A percentile compares a stretch with the other conserved stretches of the same genome.
These are phyloP conservation scores for Diplogelasinospora grovesii DNA, from an alignment of 495 filamentous ascomycete genomes.

Conservation along the genomic window DNA sequence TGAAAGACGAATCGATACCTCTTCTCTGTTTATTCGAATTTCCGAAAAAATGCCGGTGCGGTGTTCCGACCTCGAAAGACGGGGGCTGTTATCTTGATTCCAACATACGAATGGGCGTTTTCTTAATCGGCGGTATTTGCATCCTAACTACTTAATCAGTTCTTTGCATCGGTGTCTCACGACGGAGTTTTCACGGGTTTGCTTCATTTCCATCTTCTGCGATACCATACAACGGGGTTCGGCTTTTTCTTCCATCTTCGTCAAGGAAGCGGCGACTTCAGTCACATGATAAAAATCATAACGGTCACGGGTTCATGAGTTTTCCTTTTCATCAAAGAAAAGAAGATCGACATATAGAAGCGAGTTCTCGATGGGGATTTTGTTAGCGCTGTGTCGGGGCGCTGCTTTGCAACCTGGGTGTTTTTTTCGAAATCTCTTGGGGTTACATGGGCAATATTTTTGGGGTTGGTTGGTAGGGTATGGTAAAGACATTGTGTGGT, in stretches of 20 bases:
- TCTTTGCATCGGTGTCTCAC: constrained; percentile 32
- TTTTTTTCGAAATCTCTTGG: constrained; percentile 19
- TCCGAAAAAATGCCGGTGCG: constrained; percentile 20
- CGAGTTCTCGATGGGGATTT: constrained; percentile 17
- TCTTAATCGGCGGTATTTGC: constrained; percentile 23
- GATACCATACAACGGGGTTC: constrained; percentile 30
- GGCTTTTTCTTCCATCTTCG: constrained; percentile 14
- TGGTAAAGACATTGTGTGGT: constrained; percentile 23
- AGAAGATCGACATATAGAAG: constrained; percentile 31
- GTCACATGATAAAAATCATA: constrained; percentile 29
- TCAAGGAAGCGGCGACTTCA: constrained; percentile 29
- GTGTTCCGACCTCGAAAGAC: constrained; percentile 29
- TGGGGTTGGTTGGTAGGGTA: constrained; percentile 11
- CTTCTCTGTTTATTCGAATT: constrained; percentile 18
- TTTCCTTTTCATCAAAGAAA: constrained; percentile 30
- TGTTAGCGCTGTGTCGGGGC: constrained; percentile 3
- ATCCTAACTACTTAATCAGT: constrained; percentile 14
- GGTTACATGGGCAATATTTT: constrained; percentile 23
- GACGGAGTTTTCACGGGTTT: constrained; percentile 27
- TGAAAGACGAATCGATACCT: constrained; percentile 33
- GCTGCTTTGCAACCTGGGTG: constrained; percentile 17
- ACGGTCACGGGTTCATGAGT: constrained; percentile 35
- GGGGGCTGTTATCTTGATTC: constrained; percentile 18
- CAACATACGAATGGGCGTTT: constrained; percentile 26
- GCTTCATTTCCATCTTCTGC: constrained; percentile 15